Evolutionary conservation across 2,329 filamentous ascomycete species (phyloP).

Genomic region (Bipolaris cookei): DNA sequence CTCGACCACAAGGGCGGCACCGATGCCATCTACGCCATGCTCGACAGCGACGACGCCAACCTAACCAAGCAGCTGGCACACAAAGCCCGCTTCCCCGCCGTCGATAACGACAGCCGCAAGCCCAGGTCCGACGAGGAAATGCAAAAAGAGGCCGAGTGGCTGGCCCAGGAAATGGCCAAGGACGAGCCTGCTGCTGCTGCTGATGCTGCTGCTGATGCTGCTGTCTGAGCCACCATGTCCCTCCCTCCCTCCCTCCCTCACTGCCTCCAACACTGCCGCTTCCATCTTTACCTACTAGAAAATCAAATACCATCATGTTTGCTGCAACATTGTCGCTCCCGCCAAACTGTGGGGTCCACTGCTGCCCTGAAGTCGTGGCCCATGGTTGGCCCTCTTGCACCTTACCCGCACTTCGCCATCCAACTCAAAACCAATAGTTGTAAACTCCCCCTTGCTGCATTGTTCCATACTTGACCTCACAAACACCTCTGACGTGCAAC

Average conservation of each 20-base stretch:
- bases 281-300: neutral
- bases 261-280: neutral
- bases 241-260: neutral
- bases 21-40: constrained; percentile 80
- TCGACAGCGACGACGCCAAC: constrained; percentile 87
- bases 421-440: neutral
- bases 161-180: constrained; percentile 55
- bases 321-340: neutral
- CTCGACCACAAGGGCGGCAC: constrained; percentile 63
- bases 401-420: too few relatives aligned
- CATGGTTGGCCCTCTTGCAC: too few relatives aligned
- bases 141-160: constrained; percentile 53
- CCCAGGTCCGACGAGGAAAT: constrained; percentile 77
- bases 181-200: constrained; percentile 34
- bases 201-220: too few relatives aligned
- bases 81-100: constrained; percentile 66
- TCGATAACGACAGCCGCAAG: constrained; percentile 70
- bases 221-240: neutral
- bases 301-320: neutral
- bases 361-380: neutral
- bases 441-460: too few relatives aligned
- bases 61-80: constrained; percentile 71
- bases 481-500: neutral
- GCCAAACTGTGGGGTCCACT: neutral
- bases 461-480: neutral